These are phyloP conservation scores for Pythium monospermum DNA, from an alignment of 352 stramenopile genomes.

Conservation along the genomic window DNA sequence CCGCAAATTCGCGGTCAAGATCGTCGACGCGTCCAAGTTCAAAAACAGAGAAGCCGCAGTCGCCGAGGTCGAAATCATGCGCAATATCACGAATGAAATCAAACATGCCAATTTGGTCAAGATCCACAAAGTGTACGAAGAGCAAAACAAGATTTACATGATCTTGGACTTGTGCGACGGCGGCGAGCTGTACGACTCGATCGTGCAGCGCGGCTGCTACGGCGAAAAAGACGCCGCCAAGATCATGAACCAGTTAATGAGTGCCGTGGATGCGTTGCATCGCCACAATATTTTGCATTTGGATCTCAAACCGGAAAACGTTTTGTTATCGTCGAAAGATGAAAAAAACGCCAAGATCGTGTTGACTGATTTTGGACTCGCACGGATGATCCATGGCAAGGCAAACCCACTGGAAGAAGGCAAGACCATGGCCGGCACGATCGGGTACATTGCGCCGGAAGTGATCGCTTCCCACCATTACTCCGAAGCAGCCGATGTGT, in stretches of 20 bases:
- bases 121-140: slow-evolving; percentile 82
- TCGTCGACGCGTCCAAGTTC: slow-evolving; percentile 74
- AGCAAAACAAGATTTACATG: slow-evolving; percentile 77
- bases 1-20: slow-evolving; percentile 64
- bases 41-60: slow-evolving; percentile 63
- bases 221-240: slow-evolving; percentile 54
- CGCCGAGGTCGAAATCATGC: slow-evolving; percentile 72
- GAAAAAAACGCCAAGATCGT: slow-evolving; percentile 50
- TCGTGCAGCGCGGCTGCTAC: slow-evolving; percentile 62
- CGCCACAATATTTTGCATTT: slow-evolving; percentile 75
- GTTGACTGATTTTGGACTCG: slow-evolving; percentile 74
- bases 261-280: slow-evolving; percentile 58
- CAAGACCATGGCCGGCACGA: slow-evolving; percentile 67
- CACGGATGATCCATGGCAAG: slow-evolving; percentile 70
- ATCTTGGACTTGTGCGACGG: slow-evolving; percentile 69
- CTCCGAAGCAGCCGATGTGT: slow-evolving; percentile 64
- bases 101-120: slow-evolving; percentile 69
- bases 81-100: slow-evolving; percentile 79
- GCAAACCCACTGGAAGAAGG: slow-evolving; percentile 53
- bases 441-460: slow-evolving; percentile 77
- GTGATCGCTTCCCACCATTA: slow-evolving; percentile 67
- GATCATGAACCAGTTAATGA: slow-evolving; percentile 65
- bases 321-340: slow-evolving; percentile 53
- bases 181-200: slow-evolving; percentile 72
- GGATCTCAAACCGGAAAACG: slow-evolving; percentile 81